These are phyloP conservation scores for Syzygium grande DNA, from an alignment of 345 rosid genomes.

Conservation along the genomic window DNA sequence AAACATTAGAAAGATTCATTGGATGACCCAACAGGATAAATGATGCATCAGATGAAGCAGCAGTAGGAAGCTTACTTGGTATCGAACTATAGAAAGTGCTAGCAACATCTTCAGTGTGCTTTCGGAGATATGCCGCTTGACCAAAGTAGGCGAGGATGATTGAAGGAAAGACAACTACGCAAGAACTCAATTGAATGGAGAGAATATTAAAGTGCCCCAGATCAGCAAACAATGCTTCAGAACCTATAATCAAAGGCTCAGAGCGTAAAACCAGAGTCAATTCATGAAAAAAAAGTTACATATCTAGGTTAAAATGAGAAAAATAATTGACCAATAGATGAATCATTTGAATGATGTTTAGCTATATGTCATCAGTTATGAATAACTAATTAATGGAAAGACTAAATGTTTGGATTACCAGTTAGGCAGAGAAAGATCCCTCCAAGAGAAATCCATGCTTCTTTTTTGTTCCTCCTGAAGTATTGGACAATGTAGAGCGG, in stretches of 20 bases:
- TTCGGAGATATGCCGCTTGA: slow-evolving; percentile 16
- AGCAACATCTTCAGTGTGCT: background rate
- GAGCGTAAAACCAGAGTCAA: background rate
- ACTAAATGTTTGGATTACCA: background rate
- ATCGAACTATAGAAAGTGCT: slow-evolving; percentile 13
- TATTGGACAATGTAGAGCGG: slow-evolving; percentile 13
- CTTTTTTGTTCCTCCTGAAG: slow-evolving; percentile 15
- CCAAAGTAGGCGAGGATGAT: slow-evolving; percentile 21
- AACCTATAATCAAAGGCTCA: slow-evolving; percentile 7
- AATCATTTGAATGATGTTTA: background rate
- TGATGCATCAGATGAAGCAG: background rate
- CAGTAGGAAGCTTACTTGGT: slow-evolving; percentile 7
- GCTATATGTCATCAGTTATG: background rate
- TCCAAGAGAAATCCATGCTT: slow-evolving; percentile 26
- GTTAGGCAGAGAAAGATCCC: slow-evolving; percentile 22
- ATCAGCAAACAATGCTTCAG: slow-evolving; percentile 40
- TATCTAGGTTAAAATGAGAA: background rate
- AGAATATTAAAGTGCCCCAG: slow-evolving; percentile 22
- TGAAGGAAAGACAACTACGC: slow-evolving; percentile 17
- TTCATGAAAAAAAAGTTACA: background rate
- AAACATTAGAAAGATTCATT: background rate
- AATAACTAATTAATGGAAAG: no score
- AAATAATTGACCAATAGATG: background rate
- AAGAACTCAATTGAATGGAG: slow-evolving; percentile 19
- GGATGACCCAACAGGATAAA: background rate